These are phyloP conservation scores for Trichoderma reesei DNA, from an alignment of 495 filamentous ascomycete species.

Conservation along the genomic window DNA sequence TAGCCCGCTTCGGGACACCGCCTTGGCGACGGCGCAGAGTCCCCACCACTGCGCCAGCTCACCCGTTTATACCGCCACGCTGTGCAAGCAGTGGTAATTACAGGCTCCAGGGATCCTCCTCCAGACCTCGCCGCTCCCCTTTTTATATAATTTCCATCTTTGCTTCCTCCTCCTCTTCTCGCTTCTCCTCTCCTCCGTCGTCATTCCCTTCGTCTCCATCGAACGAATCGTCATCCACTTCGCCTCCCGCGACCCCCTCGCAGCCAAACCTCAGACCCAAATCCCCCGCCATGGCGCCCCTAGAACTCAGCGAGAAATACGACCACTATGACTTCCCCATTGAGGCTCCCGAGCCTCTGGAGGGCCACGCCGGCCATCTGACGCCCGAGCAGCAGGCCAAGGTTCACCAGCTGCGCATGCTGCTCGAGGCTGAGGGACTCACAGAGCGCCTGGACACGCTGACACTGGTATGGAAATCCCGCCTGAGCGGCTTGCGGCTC, in stretches of 20 bases:
- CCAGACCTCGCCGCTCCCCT: background rate
- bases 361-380: slow-evolving; percentile 83
- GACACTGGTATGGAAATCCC: slow-evolving; percentile 55
- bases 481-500: background rate
- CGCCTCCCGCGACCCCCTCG: background rate
- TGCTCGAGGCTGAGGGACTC: slow-evolving; percentile 77
- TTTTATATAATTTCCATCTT: slow-evolving; percentile 1
- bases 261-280: background rate
- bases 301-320: slow-evolving; percentile 73
- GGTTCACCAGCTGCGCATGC: slow-evolving; percentile 70
- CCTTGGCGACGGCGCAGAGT: background rate
- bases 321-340: slow-evolving; percentile 92
- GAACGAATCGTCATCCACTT: background rate
- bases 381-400: slow-evolving; percentile 82
- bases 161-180: background rate
- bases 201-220: background rate
- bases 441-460: slow-evolving; percentile 82
- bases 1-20: background rate
- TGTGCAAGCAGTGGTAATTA: background rate
- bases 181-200: background rate
- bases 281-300: slow-evolving; percentile 24
- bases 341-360: slow-evolving; percentile 53
- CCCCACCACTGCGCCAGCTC: background rate
- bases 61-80: slow-evolving; percentile 8
- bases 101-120: background rate